phyloP scores from a whole-genome alignment of 208 protist species.

The Sergeia podlipaevii region DNA sequence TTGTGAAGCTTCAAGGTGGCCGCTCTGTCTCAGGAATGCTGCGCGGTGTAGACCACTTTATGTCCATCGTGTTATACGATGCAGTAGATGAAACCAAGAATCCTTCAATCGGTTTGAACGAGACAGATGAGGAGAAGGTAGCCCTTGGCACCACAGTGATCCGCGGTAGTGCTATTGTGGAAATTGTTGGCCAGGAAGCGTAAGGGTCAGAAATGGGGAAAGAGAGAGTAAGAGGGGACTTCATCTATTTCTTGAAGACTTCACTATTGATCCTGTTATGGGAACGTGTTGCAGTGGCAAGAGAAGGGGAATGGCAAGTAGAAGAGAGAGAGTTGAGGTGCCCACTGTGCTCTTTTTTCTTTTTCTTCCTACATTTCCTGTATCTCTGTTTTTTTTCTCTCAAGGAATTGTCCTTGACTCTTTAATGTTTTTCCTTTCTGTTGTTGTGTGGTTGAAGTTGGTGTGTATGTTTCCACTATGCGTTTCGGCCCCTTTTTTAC shows the following conservation, averaged over 20 bases:
- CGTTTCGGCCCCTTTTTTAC: too few relatives aligned
- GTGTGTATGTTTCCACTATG: too few relatives aligned
- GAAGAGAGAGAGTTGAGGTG: background rate
- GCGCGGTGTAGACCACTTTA: slow-evolving; percentile 96
- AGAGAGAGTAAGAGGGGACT: background rate
- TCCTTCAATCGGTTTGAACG: slow-evolving; percentile 24
- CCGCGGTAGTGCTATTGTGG: slow-evolving; percentile 87
- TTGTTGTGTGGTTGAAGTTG: too few relatives aligned
- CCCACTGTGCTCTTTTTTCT: background rate
- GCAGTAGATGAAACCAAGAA: slow-evolving; percentile 92
- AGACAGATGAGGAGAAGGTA: slow-evolving; percentile 63
- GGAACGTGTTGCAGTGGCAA: background rate
- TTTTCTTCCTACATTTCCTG: too few relatives aligned
- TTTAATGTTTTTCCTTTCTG: too few relatives aligned
- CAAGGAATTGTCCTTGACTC: too few relatives aligned
- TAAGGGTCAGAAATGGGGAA: slow-evolving; percentile 18
- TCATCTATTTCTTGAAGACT: slow-evolving; percentile 2
- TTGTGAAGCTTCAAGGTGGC: slow-evolving; percentile 95
- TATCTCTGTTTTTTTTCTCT: slow-evolving; percentile 1
- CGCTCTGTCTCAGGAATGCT: slow-evolving; percentile 93
- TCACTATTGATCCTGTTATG: background rate
- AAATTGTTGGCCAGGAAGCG: slow-evolving; percentile 81
- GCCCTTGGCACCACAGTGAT: slow-evolving; percentile 90
- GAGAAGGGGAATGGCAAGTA: background rate
- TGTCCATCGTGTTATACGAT: slow-evolving; percentile 97